Evolutionary conservation across 352 stramenopile species (phyloP).

Genomic region (Phytopythium boreale): DNA sequence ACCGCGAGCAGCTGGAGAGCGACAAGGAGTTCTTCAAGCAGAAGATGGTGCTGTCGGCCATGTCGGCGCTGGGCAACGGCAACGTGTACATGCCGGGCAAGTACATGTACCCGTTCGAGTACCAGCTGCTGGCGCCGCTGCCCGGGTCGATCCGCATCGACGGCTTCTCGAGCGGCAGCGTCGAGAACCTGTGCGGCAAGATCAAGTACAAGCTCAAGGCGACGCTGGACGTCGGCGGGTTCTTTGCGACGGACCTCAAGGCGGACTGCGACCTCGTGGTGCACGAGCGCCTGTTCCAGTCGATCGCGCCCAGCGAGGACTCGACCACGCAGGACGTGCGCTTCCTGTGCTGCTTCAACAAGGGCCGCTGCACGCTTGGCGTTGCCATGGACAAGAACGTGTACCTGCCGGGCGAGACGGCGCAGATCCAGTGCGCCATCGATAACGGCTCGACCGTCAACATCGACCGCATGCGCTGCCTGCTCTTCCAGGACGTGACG

Average conservation of each 20-base stretch:
- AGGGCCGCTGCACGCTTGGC: constrained; percentile 45
- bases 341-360: constrained; percentile 65
- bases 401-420: constrained; percentile 55
- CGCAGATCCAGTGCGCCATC: constrained; percentile 60
- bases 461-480: constrained; percentile 56
- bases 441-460: constrained; percentile 53
- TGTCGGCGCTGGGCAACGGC: constrained; percentile 9
- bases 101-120: constrained; percentile 72
- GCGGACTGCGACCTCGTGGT: constrained; percentile 51
- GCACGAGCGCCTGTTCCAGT: constrained; percentile 47
- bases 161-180: constrained; percentile 36
- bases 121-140: constrained; percentile 44
- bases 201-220: constrained; percentile 84
- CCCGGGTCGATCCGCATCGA: constrained; percentile 53
- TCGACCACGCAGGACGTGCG: constrained; percentile 50
- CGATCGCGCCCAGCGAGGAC: constrained; percentile 46
- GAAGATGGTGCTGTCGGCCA: constrained; percentile 58
- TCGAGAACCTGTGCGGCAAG: constrained; percentile 44
- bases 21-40: constrained; percentile 71
- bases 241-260: constrained; percentile 64
- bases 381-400: constrained; percentile 75
- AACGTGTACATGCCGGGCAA: constrained; percentile 33
- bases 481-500: constrained; percentile 53
- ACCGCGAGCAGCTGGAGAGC: constrained; percentile 24
- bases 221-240: constrained; percentile 57